phyloP scores from a whole-genome alignment of 2,329 filamentous ascomycete genomes.

The Verruconis gallopava region DNA sequence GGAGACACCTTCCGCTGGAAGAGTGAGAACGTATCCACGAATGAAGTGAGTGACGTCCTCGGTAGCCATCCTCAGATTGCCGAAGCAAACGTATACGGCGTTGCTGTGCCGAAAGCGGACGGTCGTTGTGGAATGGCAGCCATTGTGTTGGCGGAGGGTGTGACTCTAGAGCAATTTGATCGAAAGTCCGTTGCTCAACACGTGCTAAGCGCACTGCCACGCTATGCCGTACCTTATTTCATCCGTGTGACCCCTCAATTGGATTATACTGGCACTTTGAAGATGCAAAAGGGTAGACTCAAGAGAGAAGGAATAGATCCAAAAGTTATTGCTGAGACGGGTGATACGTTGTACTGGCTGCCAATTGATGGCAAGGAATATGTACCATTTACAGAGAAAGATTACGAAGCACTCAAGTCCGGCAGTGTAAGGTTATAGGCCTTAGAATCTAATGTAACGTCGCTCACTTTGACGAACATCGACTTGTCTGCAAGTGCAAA shows the following conservation, averaged over 20 bases:
- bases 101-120: constrained; percentile 31
- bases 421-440: constrained; percentile 15
- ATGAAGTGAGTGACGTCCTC: constrained; percentile 31
- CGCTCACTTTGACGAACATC: no score
- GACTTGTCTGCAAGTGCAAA: no score
- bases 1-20: constrained; percentile 30
- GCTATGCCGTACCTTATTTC: constrained; percentile 35
- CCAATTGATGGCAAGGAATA: constrained; percentile 22
- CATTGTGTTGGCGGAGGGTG: constrained; percentile 23
- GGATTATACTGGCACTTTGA: constrained; percentile 34
- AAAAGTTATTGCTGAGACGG: constrained; percentile 23
- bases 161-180: constrained; percentile 20
- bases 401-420: constrained; percentile 23
- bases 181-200: constrained; percentile 27
- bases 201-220: constrained; percentile 26
- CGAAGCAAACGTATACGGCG: constrained; percentile 33
- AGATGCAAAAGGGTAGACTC: constrained; percentile 31
- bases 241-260: constrained; percentile 26
- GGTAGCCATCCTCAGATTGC: constrained; percentile 28
- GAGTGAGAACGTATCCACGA: constrained; percentile 34
- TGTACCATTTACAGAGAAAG: constrained; percentile 25
- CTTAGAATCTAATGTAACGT: no score
- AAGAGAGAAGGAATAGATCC: constrained; percentile 31
- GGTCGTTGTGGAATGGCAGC: constrained; percentile 32
- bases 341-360: constrained; percentile 30